A percentile compares a stretch with the other conserved stretches of the same genome.
phyloP scores from a whole-genome alignment of 139 green algal species.

The Spirogloea muscicola region DNA sequence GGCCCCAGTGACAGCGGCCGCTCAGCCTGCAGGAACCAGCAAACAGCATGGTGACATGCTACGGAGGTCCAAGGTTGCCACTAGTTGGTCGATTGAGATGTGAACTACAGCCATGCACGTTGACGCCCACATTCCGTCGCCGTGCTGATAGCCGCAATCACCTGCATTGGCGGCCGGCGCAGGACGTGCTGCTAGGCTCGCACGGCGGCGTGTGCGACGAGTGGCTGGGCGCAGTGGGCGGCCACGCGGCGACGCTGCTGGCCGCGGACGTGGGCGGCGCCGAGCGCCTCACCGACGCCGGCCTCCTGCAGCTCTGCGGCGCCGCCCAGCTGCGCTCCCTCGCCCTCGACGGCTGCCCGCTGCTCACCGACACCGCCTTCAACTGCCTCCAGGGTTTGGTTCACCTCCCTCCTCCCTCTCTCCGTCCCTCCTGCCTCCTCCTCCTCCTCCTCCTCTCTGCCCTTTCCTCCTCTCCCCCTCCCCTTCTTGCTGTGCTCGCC shows the following conservation, averaged over 20 bases:
- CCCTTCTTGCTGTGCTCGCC: not conserved
- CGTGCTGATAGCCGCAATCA: too few relatives aligned
- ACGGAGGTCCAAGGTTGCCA: too few relatives aligned
- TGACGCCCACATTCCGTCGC: too few relatives aligned
- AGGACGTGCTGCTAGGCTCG: not conserved
- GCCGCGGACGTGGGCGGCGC: slow-evolving; percentile 4
- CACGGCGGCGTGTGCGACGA: slow-evolving; percentile 28
- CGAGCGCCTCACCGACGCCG: slow-evolving; percentile 2
- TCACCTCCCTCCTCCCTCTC: too few relatives aligned
- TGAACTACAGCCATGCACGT: too few relatives aligned
- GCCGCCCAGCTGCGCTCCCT: slow-evolving; percentile 8
- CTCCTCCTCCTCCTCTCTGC: not conserved
- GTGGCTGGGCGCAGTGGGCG: slow-evolving; percentile 5
- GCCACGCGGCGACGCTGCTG: not conserved
- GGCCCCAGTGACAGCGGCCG: too few relatives aligned
- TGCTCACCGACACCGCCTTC: slow-evolving; percentile 5
- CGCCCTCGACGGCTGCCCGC: not conserved
- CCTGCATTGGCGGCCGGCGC: too few relatives aligned
- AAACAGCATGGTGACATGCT: too few relatives aligned
- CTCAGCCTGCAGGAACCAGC: too few relatives aligned
- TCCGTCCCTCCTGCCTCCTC: too few relatives aligned
- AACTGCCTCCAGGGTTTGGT: slow-evolving; percentile 5
- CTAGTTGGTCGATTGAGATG: too few relatives aligned
- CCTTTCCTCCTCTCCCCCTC: not conserved
- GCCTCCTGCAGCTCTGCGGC: slow-evolving; percentile 5